phyloP scores from a whole-genome alignment of 148 eudicot species.

The Dysphania ambrosioides region DNA sequence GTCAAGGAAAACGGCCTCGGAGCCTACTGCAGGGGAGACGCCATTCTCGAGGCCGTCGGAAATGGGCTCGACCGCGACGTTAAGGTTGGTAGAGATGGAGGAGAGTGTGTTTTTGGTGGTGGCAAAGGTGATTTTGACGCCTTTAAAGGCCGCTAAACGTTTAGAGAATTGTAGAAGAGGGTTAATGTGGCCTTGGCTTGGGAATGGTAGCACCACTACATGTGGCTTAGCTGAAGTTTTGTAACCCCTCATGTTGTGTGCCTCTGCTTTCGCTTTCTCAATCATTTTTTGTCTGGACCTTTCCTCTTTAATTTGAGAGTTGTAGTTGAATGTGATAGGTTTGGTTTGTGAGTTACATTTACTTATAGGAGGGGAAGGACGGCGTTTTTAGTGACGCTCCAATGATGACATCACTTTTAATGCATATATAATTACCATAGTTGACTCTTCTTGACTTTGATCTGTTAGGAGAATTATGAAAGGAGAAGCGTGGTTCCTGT shows the following conservation, averaged over 20 bases:
- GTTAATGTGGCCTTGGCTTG: conserved; percentile 77
- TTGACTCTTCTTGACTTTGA: too few species aligned
- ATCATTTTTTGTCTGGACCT: background rate
- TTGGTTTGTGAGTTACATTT: too few species aligned
- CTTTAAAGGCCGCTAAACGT: conserved; percentile 53
- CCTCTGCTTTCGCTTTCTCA: too few species aligned
- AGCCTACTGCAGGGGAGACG: conserved; percentile 23
- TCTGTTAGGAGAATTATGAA: too few species aligned
- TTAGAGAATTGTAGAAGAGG: conserved; percentile 74
- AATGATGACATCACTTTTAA: too few species aligned
- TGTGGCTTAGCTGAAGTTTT: conserved; percentile 20
- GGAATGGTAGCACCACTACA: conserved; percentile 52
- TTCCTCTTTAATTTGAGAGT: too few species aligned
- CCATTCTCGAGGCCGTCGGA: conserved; percentile 52
- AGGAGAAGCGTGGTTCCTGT: too few species aligned
- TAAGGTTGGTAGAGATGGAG: conserved; percentile 22
- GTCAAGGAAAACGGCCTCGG: conserved; percentile 32
- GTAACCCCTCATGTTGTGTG: too few species aligned
- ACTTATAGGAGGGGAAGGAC: too few species aligned
- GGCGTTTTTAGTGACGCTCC: too few species aligned
- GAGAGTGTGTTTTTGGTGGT: conserved; percentile 38
- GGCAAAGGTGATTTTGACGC: conserved; percentile 56
- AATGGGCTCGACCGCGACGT: conserved; percentile 46
- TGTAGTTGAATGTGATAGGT: too few species aligned
- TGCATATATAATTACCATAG: too few species aligned